Evolutionary conservation across 2,329 filamentous ascomycete species (phyloP).

Genomic region (Metarhizium anisopliae): DNA sequence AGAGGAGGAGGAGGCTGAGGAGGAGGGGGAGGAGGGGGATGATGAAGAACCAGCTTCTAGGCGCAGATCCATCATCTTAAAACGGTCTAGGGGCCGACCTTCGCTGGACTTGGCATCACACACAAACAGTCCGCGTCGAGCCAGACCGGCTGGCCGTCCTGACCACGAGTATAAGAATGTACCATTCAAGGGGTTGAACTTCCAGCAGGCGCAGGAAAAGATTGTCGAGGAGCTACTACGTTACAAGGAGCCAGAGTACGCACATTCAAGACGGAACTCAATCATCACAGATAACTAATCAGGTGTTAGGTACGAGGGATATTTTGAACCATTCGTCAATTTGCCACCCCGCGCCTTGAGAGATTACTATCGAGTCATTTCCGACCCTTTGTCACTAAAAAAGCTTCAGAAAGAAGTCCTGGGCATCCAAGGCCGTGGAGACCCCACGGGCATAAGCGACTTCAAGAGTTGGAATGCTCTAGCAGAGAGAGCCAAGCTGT

Average conservation of each 20-base stretch:
- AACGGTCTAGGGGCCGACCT: slow-evolving; percentile 26
- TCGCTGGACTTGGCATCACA: slow-evolving; percentile 23
- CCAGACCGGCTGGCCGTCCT: slow-evolving; percentile 31
- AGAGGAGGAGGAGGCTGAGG: slow-evolving; percentile 20
- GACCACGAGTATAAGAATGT: slow-evolving; percentile 46
- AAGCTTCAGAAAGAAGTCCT: slow-evolving; percentile 69
- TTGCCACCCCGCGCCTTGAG: slow-evolving; percentile 66
- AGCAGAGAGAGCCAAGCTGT: slow-evolving; percentile 67
- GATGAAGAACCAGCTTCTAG: slow-evolving; percentile 22
- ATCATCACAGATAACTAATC: slow-evolving; percentile 11
- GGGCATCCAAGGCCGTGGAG: slow-evolving; percentile 60
- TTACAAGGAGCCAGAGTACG: slow-evolving; percentile 56
- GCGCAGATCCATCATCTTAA: slow-evolving; percentile 29
- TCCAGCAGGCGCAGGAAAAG: slow-evolving; percentile 82
- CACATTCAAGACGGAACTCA: not conserved
- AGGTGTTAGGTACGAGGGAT: slow-evolving; percentile 54
- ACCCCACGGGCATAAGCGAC: slow-evolving; percentile 53
- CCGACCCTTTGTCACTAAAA: slow-evolving; percentile 69
- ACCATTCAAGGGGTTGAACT: slow-evolving; percentile 62
- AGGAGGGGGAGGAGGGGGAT: slow-evolving; percentile 18
- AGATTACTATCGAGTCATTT: slow-evolving; percentile 82
- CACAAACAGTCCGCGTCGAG: slow-evolving; percentile 23
- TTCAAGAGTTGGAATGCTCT: slow-evolving; percentile 79
- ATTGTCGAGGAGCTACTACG: slow-evolving; percentile 69
- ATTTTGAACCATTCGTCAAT: slow-evolving; percentile 66